Conservation (phyloP, 495 filamentous ascomycete genomes). For the Xeromyces bisporus region DNA sequence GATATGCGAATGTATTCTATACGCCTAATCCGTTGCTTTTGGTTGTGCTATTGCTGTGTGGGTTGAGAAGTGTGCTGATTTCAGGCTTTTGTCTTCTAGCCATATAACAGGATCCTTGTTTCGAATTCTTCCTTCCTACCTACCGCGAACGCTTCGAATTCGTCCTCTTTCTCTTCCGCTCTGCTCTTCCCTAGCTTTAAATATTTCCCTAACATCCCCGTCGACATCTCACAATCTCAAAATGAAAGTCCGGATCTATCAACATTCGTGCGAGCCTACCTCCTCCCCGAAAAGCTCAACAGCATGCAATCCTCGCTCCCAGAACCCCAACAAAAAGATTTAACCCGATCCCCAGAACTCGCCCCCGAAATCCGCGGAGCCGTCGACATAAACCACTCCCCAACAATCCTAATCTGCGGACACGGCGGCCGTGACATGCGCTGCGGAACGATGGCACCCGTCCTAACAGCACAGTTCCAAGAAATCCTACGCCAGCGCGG, state of each 20-base stretch:
- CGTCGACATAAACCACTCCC: conserved; percentile 41
- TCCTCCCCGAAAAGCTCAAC: conserved; percentile 41
- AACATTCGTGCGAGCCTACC: conserved; percentile 22
- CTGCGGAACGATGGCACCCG: conserved; percentile 65
- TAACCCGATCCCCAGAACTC: conserved; percentile 16
- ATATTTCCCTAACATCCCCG: conserved; percentile 53
- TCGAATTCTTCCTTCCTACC: conserved; percentile 53
- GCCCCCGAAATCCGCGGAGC: conserved; percentile 20
- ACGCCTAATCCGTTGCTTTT: conserved; percentile 1
- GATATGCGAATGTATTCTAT: conserved; percentile 51
- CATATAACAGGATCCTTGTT: conserved; percentile 59
- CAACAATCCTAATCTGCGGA: conserved; percentile 68
- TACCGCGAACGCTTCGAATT: conserved; percentile 14
- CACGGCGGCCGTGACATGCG: conserved; percentile 64
- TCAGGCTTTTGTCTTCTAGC: conserved; percentile 44
- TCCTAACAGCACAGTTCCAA: conserved; percentile 53
- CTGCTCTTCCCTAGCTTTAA: conserved; percentile 66
- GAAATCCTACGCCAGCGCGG: conserved; percentile 23
- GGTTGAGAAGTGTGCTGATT: no score
- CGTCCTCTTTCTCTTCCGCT: conserved; percentile 36
- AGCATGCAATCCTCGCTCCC: conserved; percentile 36
- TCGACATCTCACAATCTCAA: conserved; percentile 3
- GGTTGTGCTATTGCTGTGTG: no score
- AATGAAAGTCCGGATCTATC: conserved; percentile 9
- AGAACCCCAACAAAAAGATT: conserved; percentile 10